Conservation (phyloP, 78 protist genomes). For the Planoprotostelium fungivorum region DNA sequence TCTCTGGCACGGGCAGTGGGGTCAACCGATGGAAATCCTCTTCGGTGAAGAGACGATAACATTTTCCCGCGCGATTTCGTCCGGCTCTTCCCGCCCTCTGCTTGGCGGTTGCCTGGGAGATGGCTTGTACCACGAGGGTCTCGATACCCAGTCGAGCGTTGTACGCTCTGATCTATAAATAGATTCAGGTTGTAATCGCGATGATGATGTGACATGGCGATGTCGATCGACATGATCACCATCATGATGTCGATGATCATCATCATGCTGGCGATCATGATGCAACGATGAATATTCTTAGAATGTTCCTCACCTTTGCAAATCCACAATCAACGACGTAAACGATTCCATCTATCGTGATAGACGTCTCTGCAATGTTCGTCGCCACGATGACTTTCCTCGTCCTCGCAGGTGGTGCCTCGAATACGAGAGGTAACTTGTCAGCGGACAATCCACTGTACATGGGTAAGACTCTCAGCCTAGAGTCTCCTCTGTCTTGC, state of each 20-base stretch:
- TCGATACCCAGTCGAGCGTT: slow-evolving; percentile 81
- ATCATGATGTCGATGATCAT: no score
- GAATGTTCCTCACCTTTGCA: slow-evolving; percentile 53
- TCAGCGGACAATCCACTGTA: slow-evolving; percentile 63
- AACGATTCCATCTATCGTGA: slow-evolving; percentile 91
- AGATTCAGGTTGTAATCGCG: background rate
- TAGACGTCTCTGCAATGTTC: slow-evolving; percentile 94
- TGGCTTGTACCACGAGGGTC: slow-evolving; percentile 82
- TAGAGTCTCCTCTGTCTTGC: background rate
- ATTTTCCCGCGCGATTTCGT: slow-evolving; percentile 70
- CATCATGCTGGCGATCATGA: no score
- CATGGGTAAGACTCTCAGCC: slow-evolving; percentile 42
- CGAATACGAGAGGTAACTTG: slow-evolving; percentile 62
- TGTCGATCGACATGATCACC: no score
- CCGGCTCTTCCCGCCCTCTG: slow-evolving; percentile 97
- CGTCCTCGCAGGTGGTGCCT: slow-evolving; percentile 27
- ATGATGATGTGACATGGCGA: background rate
- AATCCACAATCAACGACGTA: slow-evolving; percentile 93
- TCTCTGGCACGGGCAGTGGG: slow-evolving; percentile 74
- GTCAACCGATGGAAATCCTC: background rate
- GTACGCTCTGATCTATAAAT: slow-evolving; percentile 39
- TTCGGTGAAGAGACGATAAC: slow-evolving; percentile 59
- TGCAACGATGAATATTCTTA: background rate
- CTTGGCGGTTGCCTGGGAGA: slow-evolving; percentile 68
- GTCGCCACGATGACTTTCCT: slow-evolving; percentile 92